Evolutionary conservation across 177 flowering plant species (phyloP).

Genomic region (Telopea speciosissima): DNA sequence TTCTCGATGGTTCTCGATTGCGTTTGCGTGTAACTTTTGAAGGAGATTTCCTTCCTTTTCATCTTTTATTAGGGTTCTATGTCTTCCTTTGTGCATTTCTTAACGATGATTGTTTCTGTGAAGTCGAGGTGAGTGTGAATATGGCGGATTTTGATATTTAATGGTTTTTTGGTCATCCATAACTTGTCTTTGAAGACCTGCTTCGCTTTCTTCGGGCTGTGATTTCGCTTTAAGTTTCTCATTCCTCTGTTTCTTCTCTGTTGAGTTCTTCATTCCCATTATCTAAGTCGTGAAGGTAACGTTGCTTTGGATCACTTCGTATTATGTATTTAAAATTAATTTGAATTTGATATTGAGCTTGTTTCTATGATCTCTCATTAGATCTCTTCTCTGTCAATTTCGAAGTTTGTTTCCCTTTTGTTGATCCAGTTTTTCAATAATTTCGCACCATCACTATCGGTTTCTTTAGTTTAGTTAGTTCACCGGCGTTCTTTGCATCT

Average conservation of each 20-base stretch:
- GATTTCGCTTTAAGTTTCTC: background rate
- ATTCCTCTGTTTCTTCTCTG: background rate
- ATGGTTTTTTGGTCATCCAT: background rate
- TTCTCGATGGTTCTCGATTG: background rate
- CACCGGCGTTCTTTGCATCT: too few relatives aligned
- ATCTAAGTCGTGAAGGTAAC: background rate
- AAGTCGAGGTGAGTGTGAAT: background rate
- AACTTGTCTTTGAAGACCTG: background rate
- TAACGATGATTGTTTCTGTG: background rate
- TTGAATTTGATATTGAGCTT: background rate
- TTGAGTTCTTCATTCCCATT: too few relatives aligned
- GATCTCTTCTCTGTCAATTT: background rate
- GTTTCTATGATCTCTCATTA: background rate
- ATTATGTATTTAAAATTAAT: background rate
- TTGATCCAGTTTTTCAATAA: background rate
- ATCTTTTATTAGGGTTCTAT: background rate
- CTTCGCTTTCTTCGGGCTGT: background rate
- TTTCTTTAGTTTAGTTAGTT: too few relatives aligned
- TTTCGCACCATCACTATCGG: too few relatives aligned
- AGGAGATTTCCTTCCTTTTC: background rate
- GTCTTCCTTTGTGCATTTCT: background rate
- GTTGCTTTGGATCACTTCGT: background rate
- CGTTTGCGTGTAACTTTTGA: background rate
- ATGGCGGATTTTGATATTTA: background rate
- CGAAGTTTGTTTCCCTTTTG: background rate